phyloP scores from a whole-genome alignment of 345 rosid species.

The Eucalyptus regnans region DNA sequence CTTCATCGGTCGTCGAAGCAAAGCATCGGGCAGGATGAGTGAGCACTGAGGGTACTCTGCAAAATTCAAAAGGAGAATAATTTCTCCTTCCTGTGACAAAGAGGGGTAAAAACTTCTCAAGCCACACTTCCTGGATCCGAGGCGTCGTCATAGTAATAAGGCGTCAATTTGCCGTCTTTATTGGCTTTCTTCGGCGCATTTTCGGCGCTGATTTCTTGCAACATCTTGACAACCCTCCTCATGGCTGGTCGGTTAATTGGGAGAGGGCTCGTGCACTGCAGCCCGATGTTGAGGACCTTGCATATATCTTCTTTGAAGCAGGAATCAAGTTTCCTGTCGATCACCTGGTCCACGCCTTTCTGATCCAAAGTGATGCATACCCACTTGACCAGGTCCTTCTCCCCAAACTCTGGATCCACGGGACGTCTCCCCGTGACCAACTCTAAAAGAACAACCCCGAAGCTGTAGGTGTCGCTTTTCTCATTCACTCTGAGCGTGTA shows the following conservation, averaged over 20 bases:
- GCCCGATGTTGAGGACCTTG: constrained; percentile 80
- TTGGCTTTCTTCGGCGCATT: constrained; percentile 10
- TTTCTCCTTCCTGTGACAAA: not conserved
- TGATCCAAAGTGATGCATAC: constrained; percentile 67
- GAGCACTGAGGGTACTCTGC: not conserved
- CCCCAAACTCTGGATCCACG: constrained; percentile 76
- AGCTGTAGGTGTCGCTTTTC: constrained; percentile 98
- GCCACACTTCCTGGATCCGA: constrained; percentile 79
- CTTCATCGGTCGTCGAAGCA: not conserved
- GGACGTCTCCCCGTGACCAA: constrained; percentile 80
- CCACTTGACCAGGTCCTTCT: constrained; percentile 94
- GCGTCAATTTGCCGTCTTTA: constrained; percentile 83
- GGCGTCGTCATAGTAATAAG: constrained; percentile 74
- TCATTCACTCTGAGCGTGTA: constrained; percentile 97
- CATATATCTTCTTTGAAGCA: constrained; percentile 82
- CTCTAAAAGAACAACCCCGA: constrained; percentile 92
- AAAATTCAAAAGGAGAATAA: not conserved
- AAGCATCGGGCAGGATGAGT: not conserved
- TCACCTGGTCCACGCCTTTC: constrained; percentile 69
- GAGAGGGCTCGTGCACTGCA: constrained; percentile 75
- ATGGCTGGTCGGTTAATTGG: constrained; percentile 94
- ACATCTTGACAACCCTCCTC: constrained; percentile 88
- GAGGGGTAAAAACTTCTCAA: constrained; percentile 13
- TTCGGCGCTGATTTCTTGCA: constrained; percentile 63
- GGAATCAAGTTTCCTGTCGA: constrained; percentile 68